A percentile compares a stretch with the other conserved stretches of the same genome.
Conservation (phyloP, 371 early-diverging fungal genomes). For the Sanchytrium tribonematis region DNA sequence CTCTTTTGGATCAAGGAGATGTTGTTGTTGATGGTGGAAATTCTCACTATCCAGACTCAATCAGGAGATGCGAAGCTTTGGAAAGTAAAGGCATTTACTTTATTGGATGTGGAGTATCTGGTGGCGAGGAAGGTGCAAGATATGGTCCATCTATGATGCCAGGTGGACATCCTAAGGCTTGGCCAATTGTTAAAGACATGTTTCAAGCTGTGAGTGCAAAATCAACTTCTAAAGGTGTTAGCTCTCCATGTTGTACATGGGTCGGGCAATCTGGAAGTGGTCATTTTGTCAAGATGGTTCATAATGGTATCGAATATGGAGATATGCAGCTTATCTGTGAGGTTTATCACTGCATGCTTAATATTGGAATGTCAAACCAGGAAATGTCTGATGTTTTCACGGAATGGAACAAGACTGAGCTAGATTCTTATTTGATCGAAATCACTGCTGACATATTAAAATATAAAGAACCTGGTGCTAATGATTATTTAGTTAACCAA, state of each 20-base stretch:
- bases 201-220: slow-evolving; percentile 84
- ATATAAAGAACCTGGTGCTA: slow-evolving; percentile 54
- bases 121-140: slow-evolving; percentile 98
- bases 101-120: slow-evolving; percentile 94
- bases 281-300: slow-evolving; percentile 99
- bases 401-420: slow-evolving; percentile 78
- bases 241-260: slow-evolving; percentile 92
- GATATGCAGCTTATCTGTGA: slow-evolving; percentile 97
- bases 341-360: slow-evolving; percentile 71
- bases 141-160: slow-evolving; percentile 96
- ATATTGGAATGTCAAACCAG: slow-evolving; percentile 41
- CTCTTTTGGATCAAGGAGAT: slow-evolving; percentile 62
- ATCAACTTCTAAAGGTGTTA: slow-evolving; percentile 32
- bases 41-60: slow-evolving; percentile 91
- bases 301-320: slow-evolving; percentile 99
- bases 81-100: slow-evolving; percentile 66
- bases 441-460: slow-evolving; percentile 72
- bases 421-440: slow-evolving; percentile 90
- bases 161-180: slow-evolving; percentile 75
- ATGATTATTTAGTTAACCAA: slow-evolving; percentile 59
- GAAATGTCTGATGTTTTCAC: slow-evolving; percentile 66
- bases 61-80: slow-evolving; percentile 57
- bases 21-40: slow-evolving; percentile 97
- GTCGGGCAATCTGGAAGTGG: slow-evolving; percentile 93
- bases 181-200: slow-evolving; percentile 70